Evolutionary conservation across 768 basidiomycete genomes (phyloP), one percentile per base, ranked within the genome.

Genomic region (Gyrodon lividus): DNA sequence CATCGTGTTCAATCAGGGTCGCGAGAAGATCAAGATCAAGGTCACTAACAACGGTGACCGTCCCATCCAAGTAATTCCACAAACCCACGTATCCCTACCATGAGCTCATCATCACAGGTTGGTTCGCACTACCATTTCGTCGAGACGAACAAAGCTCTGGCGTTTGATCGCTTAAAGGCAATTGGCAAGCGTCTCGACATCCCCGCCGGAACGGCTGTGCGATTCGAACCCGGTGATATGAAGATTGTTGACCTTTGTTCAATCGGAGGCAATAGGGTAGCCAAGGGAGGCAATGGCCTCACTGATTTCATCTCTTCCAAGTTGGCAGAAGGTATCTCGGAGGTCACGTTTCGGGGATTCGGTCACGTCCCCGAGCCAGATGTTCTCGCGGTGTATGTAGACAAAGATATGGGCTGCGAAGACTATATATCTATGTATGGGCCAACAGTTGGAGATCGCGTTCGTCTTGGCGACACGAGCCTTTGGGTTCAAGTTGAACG

Each of bases 61-160:
- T 23, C 96, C 96, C 12, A 86, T 98, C 43, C 95, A 98, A 76
- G 91, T 89, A 52, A 47, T 68, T 73, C 4, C 23, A 50, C 41
- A 42, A 22, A 37, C 31, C 38, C 31, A 53, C 22, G n/a, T 50
- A 31, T n/a, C 6, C 26, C 22, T 16, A 14, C 5, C 31, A 37
- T 23, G 31, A 39, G 52, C 52, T 56, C 41, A 55, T 42, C 26
- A 30, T 8, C 37, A 33, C 38, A 94, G 87, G 80, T 97, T 50
- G 95, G 96, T 3, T 96, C 93, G 0, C 94, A 98, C 65, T 98
- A 95, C 70, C 91, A 87, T 54, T 97, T 99, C 70, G 77, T 89
- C 55, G 96, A 98, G 73, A 88, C 89, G 2, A 99, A 98, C 72
- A 69, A 80, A 4, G 73, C 77, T 0, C 78, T 98, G 8, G 74